phyloP scores from a whole-genome alignment of 148 eudicot genomes.

The Rhododendron mucronatum region DNA sequence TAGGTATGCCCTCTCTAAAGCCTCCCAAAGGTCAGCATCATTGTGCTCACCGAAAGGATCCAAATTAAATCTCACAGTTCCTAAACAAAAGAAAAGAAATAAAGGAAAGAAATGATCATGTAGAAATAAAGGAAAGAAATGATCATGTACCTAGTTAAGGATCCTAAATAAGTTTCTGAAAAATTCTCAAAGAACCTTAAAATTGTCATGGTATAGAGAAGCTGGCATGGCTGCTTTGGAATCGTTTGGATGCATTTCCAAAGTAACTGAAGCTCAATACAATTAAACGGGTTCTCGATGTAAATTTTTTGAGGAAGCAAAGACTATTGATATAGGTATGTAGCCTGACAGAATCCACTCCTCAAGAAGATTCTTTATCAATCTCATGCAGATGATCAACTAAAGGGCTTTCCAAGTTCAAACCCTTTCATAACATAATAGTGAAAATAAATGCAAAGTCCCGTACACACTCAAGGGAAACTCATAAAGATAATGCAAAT shows the following conservation, averaged over 20 bases:
- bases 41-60: conserved; percentile 93
- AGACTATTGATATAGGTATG: background rate
- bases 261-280: background rate
- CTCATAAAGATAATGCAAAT: background rate
- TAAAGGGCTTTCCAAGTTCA: background rate
- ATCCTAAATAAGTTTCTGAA: background rate
- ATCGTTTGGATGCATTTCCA: background rate
- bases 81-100: conserved; percentile 27
- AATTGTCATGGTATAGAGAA: background rate
- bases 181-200: background rate
- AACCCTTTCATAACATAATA: background rate
- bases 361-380: background rate
- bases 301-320: background rate
- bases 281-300: background rate
- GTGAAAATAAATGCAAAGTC: background rate
- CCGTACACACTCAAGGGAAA: background rate
- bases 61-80: conserved; percentile 87
- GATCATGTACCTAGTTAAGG: background rate
- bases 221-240: background rate
- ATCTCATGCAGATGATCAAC: background rate
- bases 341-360: background rate
- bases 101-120: background rate
- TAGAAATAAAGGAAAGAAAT: background rate
- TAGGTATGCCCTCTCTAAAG: conserved; percentile 86
- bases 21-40: conserved; percentile 96